These are phyloP conservation scores for Exophiala oligosperma DNA, from an alignment of 2,329 filamentous ascomycete genomes.

Conservation along the genomic window DNA sequence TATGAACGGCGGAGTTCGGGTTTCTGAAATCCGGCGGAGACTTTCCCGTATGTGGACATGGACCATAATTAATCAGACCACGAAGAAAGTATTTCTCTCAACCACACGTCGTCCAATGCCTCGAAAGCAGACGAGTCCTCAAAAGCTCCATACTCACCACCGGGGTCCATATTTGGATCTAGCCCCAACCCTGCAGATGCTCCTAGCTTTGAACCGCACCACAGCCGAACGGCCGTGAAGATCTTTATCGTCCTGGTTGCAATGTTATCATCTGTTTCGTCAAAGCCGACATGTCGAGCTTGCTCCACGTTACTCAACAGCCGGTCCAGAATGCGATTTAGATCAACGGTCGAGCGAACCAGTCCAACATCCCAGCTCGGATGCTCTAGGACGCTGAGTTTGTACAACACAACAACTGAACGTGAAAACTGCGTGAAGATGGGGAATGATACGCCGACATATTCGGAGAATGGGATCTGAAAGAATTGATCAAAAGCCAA, in stretches of 20 bases:
- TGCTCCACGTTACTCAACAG: constrained; percentile 8
- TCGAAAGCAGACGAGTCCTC: background rate
- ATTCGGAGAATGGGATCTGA: constrained; percentile 31
- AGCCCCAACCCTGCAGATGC: background rate
- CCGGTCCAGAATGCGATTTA: constrained; percentile 29
- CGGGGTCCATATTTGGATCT: background rate
- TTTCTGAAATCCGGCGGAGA: background rate
- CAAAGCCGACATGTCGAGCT: background rate
- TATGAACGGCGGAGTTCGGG: background rate
- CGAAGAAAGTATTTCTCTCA: constrained; percentile 1
- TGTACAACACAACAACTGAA: constrained; percentile 28
- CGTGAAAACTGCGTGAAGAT: constrained; percentile 31
- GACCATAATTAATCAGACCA: background rate
- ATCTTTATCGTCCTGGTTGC: background rate
- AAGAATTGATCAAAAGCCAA: constrained; percentile 42
- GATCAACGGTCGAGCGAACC: constrained; percentile 31
- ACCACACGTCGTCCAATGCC: background rate
- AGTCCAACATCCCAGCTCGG: constrained; percentile 31
- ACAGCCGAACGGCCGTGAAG: background rate
- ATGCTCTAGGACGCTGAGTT: constrained; percentile 31
- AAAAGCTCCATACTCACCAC: background rate
- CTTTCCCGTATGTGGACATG: background rate
- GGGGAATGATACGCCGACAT: constrained; percentile 28
- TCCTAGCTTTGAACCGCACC: background rate
- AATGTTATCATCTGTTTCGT: background rate